Base-by-base conservation (phyloP, 805 yeast species). In the Metschnikowia kunwiensis region DNA sequence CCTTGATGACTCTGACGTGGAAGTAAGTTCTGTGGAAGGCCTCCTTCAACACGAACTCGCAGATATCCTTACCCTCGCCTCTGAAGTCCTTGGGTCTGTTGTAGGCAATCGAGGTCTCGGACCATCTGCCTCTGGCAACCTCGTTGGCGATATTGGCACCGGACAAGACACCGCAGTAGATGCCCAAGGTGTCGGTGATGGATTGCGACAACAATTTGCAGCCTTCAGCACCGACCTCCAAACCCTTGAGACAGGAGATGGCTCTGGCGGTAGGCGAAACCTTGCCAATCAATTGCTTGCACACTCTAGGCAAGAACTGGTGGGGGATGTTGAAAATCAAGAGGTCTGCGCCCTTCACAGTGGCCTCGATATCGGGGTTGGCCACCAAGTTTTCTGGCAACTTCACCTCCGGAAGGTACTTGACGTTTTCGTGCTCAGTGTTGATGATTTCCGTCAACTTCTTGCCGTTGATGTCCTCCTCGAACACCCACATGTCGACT, bases 71-170 rank as follows among this genome's bases (percentile, higher is more conserved):
- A 39, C 72, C 72, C 32, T 53, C 53, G 34, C 73, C 73, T 40
- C 59, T 43, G 52, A 58, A 68, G 48, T 67, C 70, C 2, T 37
- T 32, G 3, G 74, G 74, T 14, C 55, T 34, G 36, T 54, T 58
- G 54, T 68, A 68, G 29, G 71, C 74, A 18, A 68, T 61, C 13
- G 73, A 63, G 28, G 74, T 67, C 52, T 68, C 74, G 37, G 72
- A 65, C 73, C 73, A 68, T 44, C 65, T 63, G 46, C 64, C 60
- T 51, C 66, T 58, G 41, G 74, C 74, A 19, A 68, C 71, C 50
- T 68, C 74, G 16, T 64, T 63, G 39, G 74, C 74, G 39, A 68
- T 58, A 51, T 68, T 68, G 38, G 74, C 74, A n/a, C 74, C 74
- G n/a, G 70, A 62, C 34, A 68, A 55, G 5, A 66, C 72, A 36